Evolutionary conservation across 352 stramenopile species (phyloP).

Genomic region (Phytophthora crassamura): DNA sequence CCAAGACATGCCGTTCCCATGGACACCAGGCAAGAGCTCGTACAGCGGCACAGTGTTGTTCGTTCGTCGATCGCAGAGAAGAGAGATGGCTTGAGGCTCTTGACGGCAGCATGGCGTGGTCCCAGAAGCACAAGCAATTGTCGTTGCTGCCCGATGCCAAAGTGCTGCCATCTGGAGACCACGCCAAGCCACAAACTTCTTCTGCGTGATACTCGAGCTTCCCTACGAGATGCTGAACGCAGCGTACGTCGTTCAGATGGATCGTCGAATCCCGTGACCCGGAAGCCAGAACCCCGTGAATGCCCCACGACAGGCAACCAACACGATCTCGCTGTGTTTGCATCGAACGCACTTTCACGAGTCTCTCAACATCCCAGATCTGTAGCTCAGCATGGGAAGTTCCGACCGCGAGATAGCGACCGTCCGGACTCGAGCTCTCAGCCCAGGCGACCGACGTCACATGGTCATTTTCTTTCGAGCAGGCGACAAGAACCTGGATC

Average conservation of each 20-base stretch:
- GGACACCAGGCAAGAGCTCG: constrained; percentile 98
- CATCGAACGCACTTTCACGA: constrained; percentile 90
- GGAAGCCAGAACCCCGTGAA: constrained; percentile 77
- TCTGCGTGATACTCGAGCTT: constrained; percentile 90
- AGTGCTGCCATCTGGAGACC: constrained; percentile 93
- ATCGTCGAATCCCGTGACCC: constrained; percentile 93
- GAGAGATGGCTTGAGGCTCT: background rate
- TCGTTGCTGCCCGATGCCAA: constrained; percentile 96
- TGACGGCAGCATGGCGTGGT: constrained; percentile 42
- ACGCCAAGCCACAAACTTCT: constrained; percentile 96
- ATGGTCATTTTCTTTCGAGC: constrained; percentile 82
- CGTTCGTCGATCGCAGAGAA: constrained; percentile 62
- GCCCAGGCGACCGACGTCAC: constrained; percentile 95
- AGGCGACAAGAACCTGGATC: constrained; percentile 90
- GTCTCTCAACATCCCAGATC: constrained; percentile 93
- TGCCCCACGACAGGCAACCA: constrained; percentile 93
- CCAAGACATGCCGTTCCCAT: constrained; percentile 94
- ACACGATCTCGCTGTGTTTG: constrained; percentile 91
- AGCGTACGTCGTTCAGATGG: constrained; percentile 61
- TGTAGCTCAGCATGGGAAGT: constrained; percentile 92
- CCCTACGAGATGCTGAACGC: constrained; percentile 58
- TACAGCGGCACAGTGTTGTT: constrained; percentile 94
- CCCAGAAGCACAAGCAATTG: constrained; percentile 95
- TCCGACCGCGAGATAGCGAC: constrained; percentile 91
- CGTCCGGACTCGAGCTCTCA: background rate